phyloP scores from a whole-genome alignment of 2,329 filamentous ascomycete genomes.

The Huntiella decipiens region DNA sequence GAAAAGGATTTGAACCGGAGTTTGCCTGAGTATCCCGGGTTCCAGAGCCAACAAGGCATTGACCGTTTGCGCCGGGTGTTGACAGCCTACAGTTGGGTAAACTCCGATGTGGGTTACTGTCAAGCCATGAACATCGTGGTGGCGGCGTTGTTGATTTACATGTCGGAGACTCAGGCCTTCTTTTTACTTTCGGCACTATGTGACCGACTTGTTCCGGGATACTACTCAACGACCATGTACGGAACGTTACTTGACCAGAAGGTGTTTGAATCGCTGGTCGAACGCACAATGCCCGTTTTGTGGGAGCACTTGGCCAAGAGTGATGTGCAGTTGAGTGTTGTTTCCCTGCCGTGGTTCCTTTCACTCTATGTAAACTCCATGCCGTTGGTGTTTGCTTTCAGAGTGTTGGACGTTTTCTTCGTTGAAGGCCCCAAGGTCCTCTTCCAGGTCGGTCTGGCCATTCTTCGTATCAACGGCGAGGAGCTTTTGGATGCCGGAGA shows the following conservation, averaged over 20 bases:
- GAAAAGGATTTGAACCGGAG: slow-evolving; percentile 96
- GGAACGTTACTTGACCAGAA: slow-evolving; percentile 90
- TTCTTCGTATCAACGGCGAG: slow-evolving; percentile 89
- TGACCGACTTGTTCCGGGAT: slow-evolving; percentile 81
- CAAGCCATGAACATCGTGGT: slow-evolving; percentile 99
- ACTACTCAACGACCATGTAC: slow-evolving; percentile 99
- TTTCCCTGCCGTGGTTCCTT: slow-evolving; percentile 93
- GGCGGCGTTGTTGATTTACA: slow-evolving; percentile 93
- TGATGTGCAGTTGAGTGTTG: slow-evolving; percentile 91
- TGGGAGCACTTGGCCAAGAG: slow-evolving; percentile 97
- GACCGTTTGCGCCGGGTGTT: slow-evolving; percentile 73
- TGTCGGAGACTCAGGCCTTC: slow-evolving; percentile 91
- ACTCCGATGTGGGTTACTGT: slow-evolving; percentile 90
- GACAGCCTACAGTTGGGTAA: slow-evolving; percentile 94
- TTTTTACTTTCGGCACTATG: slow-evolving; percentile 82
- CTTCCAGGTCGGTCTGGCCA: slow-evolving; percentile 93
- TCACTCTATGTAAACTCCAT: slow-evolving; percentile 99
- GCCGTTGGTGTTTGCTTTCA: slow-evolving; percentile 92
- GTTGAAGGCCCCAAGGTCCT: slow-evolving; percentile 92
- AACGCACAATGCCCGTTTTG: slow-evolving; percentile 94
- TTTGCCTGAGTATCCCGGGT: slow-evolving; percentile 90
- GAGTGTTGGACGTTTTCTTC: slow-evolving; percentile 94
- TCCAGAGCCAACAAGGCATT: slow-evolving; percentile 91
- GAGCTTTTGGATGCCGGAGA: slow-evolving; percentile 84
- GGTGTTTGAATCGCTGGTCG: slow-evolving; percentile 94